Base-by-base conservation (phyloP, 2,329 filamentous ascomycete species). In the Microthyrium microscopicum region DNA sequence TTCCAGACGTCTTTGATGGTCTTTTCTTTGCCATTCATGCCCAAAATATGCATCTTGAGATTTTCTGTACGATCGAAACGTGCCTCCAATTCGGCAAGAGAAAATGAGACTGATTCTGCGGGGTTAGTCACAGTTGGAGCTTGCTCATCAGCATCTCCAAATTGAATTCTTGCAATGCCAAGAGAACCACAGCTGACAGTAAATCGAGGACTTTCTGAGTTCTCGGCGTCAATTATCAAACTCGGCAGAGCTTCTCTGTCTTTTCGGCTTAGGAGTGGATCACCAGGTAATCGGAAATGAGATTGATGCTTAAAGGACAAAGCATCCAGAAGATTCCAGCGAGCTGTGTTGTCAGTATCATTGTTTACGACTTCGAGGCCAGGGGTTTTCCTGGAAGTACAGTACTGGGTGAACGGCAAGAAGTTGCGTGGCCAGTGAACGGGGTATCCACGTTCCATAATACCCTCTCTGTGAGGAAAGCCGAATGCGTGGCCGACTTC, bases 401-500 rank as follows among this genome's bases (percentile, higher is more conserved):
- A 25, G 9, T 9, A 13, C 13, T 9, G 13, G 22, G 22, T 25
- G 9, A 13, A 25, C 9, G 22, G 13, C 9, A 25, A 13, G 13
- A 25, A 25, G 13, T 25, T 25, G 22, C 22, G 22, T 25, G 22
- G 9, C 22, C 22, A 25, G 13, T 25, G 22, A 9, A 25, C 22
- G 22, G 22, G 22, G 50, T 92, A 94, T 51, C 93, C 87, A 36
- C 81, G 69, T 32, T 84, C 62, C 87, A 95, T 95, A 40, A 95
- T 66, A n/a, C 89, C 87, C 48, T 89, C 82, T 49, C 91, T 83
- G 49, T 91, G 81, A 7, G 83, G 82, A 43, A 82, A 91, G 31
- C 87, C 87, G 43, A 95, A 79, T 16, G 93, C 56, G 56, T 92
- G 87, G 3, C 87, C 87, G 1, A 78, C 78, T 55, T 94, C 84